phyloP scores from a whole-genome alignment of 2,329 filamentous ascomycete species.

The Cercospora sp. region DNA sequence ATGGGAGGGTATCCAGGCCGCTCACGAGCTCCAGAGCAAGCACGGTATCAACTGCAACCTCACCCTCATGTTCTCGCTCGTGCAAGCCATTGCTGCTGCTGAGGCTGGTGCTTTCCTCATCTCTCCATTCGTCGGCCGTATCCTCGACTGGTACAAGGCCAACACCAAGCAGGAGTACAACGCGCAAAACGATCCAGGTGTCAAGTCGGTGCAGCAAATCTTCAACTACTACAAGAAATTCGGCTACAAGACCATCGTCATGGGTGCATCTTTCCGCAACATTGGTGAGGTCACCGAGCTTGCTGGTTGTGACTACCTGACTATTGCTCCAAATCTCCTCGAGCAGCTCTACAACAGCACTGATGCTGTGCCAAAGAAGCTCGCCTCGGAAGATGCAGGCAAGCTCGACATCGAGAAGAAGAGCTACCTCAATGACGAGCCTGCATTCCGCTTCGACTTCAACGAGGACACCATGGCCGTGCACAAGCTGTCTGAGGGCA shows the following conservation, averaged over 20 bases:
- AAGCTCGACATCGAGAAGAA: constrained; percentile 80
- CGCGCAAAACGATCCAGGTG: constrained; percentile 90
- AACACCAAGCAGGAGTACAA: constrained; percentile 89
- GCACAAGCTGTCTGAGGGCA: constrained; percentile 98
- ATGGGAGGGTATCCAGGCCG: constrained; percentile 99
- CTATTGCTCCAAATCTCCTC: constrained; percentile 92
- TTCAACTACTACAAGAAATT: constrained; percentile 99
- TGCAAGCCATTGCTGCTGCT: constrained; percentile 92
- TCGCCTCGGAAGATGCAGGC: constrained; percentile 67
- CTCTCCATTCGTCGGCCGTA: constrained; percentile 98
- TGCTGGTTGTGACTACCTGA: constrained; percentile 97
- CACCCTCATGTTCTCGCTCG: constrained; percentile 95
- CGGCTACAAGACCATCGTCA: constrained; percentile 99
- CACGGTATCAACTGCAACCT: constrained; percentile 98
- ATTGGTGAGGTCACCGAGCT: constrained; percentile 96
- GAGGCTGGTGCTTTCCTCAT: constrained; percentile 97
- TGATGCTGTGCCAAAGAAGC: constrained; percentile 85
- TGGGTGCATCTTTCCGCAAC: constrained; percentile 98
- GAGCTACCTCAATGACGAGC: constrained; percentile 85
- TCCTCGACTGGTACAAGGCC: constrained; percentile 99
- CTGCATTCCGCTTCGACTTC: constrained; percentile 95
- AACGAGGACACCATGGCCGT: constrained; percentile 99
- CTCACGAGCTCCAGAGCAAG: constrained; percentile 92
- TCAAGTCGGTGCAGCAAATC: constrained; percentile 88
- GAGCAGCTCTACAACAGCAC: constrained; percentile 89